Evolutionary conservation across 1,284 basidiomycete species (phyloP), one percentile per base, ranked within the genome.

Genomic region (Clitocybe nebularis): DNA sequence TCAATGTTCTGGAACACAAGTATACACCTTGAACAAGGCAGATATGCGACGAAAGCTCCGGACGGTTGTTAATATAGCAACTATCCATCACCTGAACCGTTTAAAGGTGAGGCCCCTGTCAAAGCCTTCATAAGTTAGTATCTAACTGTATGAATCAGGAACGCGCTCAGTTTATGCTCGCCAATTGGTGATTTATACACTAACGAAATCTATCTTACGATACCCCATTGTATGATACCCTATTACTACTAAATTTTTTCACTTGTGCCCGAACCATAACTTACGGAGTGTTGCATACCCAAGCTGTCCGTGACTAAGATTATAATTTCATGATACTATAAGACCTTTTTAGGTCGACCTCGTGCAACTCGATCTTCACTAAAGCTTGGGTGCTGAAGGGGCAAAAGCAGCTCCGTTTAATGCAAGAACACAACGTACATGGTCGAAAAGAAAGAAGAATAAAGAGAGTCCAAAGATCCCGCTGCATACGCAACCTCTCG

Each of bases 1-100:
- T 59, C 72, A 76, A 22, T 99, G 96, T 62, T 94, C 92, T 5
- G 95, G 93, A 11, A 66, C 79, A 3, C 95, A 87, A 63, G 74
- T 81, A 49, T 70, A 87, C 32, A 84, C 81, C 4, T 56, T 86
- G 32, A 83, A 75, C 50, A 85, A 84, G 54, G 74, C 68, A 24
- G 91, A 95, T 44, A 66, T 78, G 45, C 75, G 77, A 48, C 67
- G 81, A 33, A 84, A 77, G 59, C 60, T 95, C 53, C 72, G 79
- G 47, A 92, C 90, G 34, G 81, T 93, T 44, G 79, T 88, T 30
- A 91, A 89, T 57, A 82, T 90, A 16, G 80, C 86, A 1, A 77
- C 78, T n/a, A 77, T 83, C 36, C 84, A 90, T 59, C 79, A 77
- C 50, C 63, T 90, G 39, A 54, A 57, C 23, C 71, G 84, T 47